Evolutionary conservation across 768 basidiomycete genomes (phyloP), one percentile per base, ranked within the genome.

Genomic region (Amanita pseudoporphyria): DNA sequence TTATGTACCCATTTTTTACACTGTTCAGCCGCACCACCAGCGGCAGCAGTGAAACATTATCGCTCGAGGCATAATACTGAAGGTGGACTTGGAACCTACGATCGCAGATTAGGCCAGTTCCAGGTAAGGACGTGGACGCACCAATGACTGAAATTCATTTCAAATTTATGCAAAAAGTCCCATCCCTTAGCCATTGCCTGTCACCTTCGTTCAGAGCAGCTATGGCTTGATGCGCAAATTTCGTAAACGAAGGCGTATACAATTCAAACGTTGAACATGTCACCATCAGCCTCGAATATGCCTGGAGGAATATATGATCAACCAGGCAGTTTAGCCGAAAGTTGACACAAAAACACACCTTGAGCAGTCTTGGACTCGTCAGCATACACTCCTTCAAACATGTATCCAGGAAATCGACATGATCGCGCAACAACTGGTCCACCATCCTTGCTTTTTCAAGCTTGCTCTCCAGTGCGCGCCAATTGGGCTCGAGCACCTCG

Each of bases 321-420:
- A 31, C 7, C 35, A 35, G 14, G 31, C 41, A n/a, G 21, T n/a
- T 46, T 41, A 52, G 35, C 24, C 36, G 45, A 32, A 24, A 38
- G n/a, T 28, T 38, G 14, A 32, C 21, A 32, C 32, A 40, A 7
- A 33, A 48, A 72, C 82, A 42, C 53, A 94, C 95, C 68, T 79
- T 79, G n/a, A 99, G 73, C 28, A 98, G 67, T 63, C 89, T 94
- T 22, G 87, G 81, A 95, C 94, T 65, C 96, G 97, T n/a, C n/a
- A n/a, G n/a, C n/a, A n/a, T n/a, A n/a, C n/a, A n/a, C n/a, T n/a
- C n/a, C n/a, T n/a, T n/a, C 66, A 97, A 67, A 64, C 95, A 98
- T 0, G 93, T 94, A 69, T 98, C 93, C 65, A 99, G 70, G 62
- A 97, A 98, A 67, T 97, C 93, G 39, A 93, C 86, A 65, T 99